Base-by-base conservation (phyloP, 441 rosid genomes). In the Corymbia calophylla region DNA sequence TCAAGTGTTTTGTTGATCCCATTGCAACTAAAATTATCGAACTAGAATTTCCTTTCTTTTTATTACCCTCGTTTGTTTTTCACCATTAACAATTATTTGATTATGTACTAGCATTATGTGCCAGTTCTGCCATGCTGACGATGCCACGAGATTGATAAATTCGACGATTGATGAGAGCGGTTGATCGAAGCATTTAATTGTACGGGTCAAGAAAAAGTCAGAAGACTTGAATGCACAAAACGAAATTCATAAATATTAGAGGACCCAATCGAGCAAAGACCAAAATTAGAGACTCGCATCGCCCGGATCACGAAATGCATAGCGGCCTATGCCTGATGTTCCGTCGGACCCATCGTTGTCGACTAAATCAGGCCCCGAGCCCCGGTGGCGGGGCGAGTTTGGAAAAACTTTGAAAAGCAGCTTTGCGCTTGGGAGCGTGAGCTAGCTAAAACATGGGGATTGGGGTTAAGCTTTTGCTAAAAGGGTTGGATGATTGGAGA, bases 1-100 rank as follows among this genome's bases (percentile, higher is more conserved):
- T 66, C 77, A 31, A 66, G 77, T 2, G 18, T 6, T 66, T 31
- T 1, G 3, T 0, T 15, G 16, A 4, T 17, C 3, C 73, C 1
- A 0, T 64, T 0, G 6, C 21, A 31, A 8, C 3, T 31, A 66
- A 31, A 66, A 66, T 31, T 16, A 11, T 16, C 73, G 8, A 66
- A 16, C 31, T 31, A 31, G 1, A 15, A 16, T 15, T 0, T 66
- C 31, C 21, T 31, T 66, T 11, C 10, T 5, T 5, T 32, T 18
- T 64, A 29, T n/a, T 6, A 62, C 23, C 81, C 27, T 16, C 1
- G 1, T 73, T 10, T 19, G 16, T 1, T 39, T 73, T 73, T 21
- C 82, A 39, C 9, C 1, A 0, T 39, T 3, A 21, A 23, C 16
- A 5, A 8, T 39, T 48, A 19, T 35, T 35, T 19, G 16, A 27